Evolutionary conservation across 2,329 filamentous ascomycete genomes (phyloP), one percentile per base, ranked within the genome.

Genomic region (Xylariaceae sp.): DNA sequence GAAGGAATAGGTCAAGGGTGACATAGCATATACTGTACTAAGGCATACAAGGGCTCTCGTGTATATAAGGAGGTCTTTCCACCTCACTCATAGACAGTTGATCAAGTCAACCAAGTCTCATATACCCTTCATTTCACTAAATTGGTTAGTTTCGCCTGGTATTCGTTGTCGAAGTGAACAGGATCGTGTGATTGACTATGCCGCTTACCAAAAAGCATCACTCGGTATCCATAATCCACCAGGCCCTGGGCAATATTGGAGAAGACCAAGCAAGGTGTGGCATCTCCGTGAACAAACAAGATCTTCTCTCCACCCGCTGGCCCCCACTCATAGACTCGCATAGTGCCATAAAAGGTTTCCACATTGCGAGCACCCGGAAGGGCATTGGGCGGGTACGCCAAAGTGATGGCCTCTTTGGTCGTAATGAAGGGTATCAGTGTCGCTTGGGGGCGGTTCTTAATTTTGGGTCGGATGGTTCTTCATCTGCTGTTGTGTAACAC

Each of bases 271-370:
- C 53, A 57, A 11, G 68, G 69, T 5, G 68, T 73, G 12, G 65
- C 63, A 53, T 69, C 68, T 33, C 70, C 69, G 48, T 72, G 70
- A 6, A 72, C 58, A 9, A 72, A 58, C 29, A 72, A 51, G 26
- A 72, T 64, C 31, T 70, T 73, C 26, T 62, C 58, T 11, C 71
- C 70, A 21, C 45, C 41, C 36, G 33, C 53, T 9, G 64, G 61
- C 3, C 71, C 70, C 70, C 70, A 73, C 52, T 73, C 71, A 23
- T 72, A 72, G 3, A 70, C 68, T 33, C 68, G 62, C 63, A 72
- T 71, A 11, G 48, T 45, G 19, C 71, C 71, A 29, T 70, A 70
- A 3, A 68, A 64, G 12, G 67, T 71, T 31, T 64, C 50, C 1
- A 72, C 68, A 62, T 72, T 49, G 29, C 71, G 68, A 51, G 67